phyloP scores from a whole-genome alignment of 2,329 filamentous ascomycete species.

The Beauveria asiatica region DNA sequence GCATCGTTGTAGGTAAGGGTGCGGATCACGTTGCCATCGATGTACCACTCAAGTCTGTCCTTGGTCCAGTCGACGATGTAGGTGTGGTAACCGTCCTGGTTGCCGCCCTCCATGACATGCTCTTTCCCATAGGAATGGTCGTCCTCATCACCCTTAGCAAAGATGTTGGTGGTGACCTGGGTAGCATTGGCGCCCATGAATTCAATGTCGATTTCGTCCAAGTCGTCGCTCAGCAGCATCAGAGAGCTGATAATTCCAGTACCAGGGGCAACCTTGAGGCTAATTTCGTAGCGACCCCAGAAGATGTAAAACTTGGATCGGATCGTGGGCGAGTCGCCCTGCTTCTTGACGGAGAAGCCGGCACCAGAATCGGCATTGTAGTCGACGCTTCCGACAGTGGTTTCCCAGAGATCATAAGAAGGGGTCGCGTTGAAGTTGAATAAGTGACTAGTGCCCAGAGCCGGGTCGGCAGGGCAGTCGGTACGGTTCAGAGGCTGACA shows the following conservation, averaged over 20 bases:
- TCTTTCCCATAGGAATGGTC: conserved; percentile 54
- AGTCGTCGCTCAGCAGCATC: conserved; percentile 73
- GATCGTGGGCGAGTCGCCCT: conserved; percentile 70
- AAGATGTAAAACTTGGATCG: conserved; percentile 78
- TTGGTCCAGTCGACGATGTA: conserved; percentile 69
- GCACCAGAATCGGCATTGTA: conserved; percentile 57
- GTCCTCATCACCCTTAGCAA: conserved; percentile 61
- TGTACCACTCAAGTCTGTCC: conserved; percentile 56
- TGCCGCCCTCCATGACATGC: conserved; percentile 43
- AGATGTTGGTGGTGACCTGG: conserved; percentile 65
- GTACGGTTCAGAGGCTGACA: conserved; percentile 69
- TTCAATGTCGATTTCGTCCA: conserved; percentile 87
- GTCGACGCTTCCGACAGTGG: conserved; percentile 54
- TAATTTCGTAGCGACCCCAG: conserved; percentile 70
- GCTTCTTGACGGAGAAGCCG: conserved; percentile 60
- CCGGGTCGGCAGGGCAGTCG: conserved; percentile 61
- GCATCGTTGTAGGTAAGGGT: conserved; percentile 53
- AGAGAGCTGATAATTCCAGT: conserved; percentile 72
- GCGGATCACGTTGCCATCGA: conserved; percentile 60
- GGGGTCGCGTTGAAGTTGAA: conserved; percentile 59
- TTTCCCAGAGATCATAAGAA: conserved; percentile 56
- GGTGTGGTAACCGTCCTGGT: conserved; percentile 57
- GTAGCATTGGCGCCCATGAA: conserved; percentile 61
- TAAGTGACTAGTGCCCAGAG: conserved; percentile 54
- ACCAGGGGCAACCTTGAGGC: conserved; percentile 67